Evolutionary conservation across 1,139 yeast genomes (phyloP).

Genomic region (Kodamaea suecica): DNA sequence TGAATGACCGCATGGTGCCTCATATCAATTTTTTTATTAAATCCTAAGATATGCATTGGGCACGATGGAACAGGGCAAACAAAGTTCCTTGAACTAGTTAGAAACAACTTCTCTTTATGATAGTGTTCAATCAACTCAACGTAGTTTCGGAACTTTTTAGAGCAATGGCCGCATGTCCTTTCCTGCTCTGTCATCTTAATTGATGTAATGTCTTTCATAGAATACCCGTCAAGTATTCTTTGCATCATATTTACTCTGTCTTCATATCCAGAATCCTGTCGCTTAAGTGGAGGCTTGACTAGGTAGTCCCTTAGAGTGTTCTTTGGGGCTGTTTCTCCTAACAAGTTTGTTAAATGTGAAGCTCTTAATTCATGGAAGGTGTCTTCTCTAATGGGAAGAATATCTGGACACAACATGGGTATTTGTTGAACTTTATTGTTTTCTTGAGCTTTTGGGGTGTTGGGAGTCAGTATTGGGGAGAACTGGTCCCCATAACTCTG

Average conservation of each 20-base stretch:
- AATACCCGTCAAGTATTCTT: slow-evolving; percentile 8
- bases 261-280: background rate
- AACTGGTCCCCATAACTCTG: no score
- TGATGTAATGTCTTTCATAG: slow-evolving; percentile 6
- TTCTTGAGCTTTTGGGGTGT: no score
- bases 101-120: slow-evolving; percentile 11
- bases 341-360: no score
- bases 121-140: slow-evolving; percentile 14
- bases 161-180: slow-evolving; percentile 13
- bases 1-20: slow-evolving; percentile 60
- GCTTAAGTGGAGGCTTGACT: no score
- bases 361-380: no score
- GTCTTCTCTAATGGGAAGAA: no score
- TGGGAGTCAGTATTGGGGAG: no score
- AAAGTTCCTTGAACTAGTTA: slow-evolving; percentile 14
- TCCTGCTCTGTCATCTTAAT: slow-evolving; percentile 12
- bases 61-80: slow-evolving; percentile 56
- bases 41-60: slow-evolving; percentile 61
- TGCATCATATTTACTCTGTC: slow-evolving; percentile 4
- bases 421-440: no score
- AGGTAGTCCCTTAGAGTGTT: no score
- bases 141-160: slow-evolving; percentile 10
- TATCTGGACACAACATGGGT: no score
- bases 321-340: no score
- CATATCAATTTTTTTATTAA: slow-evolving; percentile 57